These are phyloP conservation scores for Auricularia heimuer DNA, from an alignment of 768 basidiomycete genomes.

Conservation along the genomic window DNA sequence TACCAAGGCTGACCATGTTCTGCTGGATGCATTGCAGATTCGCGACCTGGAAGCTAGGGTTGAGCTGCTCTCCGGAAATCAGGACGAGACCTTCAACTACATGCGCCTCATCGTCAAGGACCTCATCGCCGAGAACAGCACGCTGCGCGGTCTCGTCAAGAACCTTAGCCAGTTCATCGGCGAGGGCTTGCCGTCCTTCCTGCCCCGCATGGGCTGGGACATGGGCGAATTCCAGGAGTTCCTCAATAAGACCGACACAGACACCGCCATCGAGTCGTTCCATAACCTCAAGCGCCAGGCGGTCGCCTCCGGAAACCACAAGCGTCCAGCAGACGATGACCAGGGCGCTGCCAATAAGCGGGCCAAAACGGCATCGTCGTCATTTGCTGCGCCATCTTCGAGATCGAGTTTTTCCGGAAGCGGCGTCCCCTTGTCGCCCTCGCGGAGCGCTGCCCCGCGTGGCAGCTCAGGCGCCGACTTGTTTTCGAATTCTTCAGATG, in stretches of 20 bases:
- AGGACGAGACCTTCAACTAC: slow-evolving; percentile 80
- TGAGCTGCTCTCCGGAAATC: slow-evolving; percentile 86
- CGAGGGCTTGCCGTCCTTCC: slow-evolving; percentile 70
- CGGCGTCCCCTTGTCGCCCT: not conserved
- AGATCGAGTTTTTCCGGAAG: not conserved
- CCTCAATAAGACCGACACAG: slow-evolving; percentile 80
- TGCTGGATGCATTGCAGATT: slow-evolving; percentile 54
- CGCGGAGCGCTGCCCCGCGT: not conserved
- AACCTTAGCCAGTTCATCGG: slow-evolving; percentile 74
- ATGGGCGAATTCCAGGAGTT: slow-evolving; percentile 68
- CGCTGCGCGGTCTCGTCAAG: slow-evolving; percentile 68
- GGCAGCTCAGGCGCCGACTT: not conserved
- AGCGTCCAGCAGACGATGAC: slow-evolving; percentile 1
- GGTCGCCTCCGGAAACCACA: not conserved
- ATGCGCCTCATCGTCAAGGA: slow-evolving; percentile 79
- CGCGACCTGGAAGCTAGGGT: slow-evolving; percentile 91
- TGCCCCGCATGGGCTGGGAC: slow-evolving; percentile 74
- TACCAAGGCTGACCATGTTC: not conserved
- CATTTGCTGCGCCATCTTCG: not conserved
- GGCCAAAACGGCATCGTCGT: not conserved
- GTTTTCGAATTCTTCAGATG: not conserved
- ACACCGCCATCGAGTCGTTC: slow-evolving; percentile 87
- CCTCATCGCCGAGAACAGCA: slow-evolving; percentile 83
- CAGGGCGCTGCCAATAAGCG: not conserved
- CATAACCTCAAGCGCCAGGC: slow-evolving; percentile 46